Evolutionary conservation across 129 eudicot genomes (phyloP), one percentile per base, ranked within the genome.

Genomic region (Flaveria linearis): DNA sequence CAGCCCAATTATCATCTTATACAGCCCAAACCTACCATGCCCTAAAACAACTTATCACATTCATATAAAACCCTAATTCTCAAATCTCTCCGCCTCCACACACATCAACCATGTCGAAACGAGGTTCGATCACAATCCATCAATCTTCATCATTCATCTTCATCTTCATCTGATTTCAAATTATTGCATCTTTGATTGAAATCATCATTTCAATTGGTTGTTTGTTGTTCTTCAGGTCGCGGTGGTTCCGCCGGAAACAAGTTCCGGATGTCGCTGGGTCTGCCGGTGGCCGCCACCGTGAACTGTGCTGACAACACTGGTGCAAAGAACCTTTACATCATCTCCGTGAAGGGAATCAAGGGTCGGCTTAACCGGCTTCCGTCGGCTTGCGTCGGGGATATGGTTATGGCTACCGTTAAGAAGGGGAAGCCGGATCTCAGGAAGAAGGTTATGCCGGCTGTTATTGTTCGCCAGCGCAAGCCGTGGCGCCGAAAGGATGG

Each of bases 401-500:
- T 92, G 98, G 98, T 93, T 36, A 93, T 93, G 98, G 98, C 98
- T 2, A 94, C 97, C 13, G 98, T 94, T 33, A 94, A 94, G 91
- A 94, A 94, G 57, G 98, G 98, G 5, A 94, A 94, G 86, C 98
- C 98, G 7, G 98, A 94, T 87, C 90, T 94, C 36, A 85, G 98
- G 80, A 94, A 94, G 96, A 94, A 94, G 82, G 98, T 94, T 52
- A 94, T 91, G 98, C 98, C 96, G 1, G 98, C 98, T 58, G 98
- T 94, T 68, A 86, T 94, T 53, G 97, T 94, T 62, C 87, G 98
- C 66, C 98, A 94, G 74, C 89, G 98, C 53, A 94, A 94, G 84
- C 97, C 98, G 0, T 94, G 97, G 97, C 96, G 98, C 84, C 91
- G 98, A 94, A 94, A 94, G 98, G 98, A 94, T 30, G 98, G 98